Evolutionary conservation across 495 filamentous ascomycete genomes (phyloP).

Genomic region (Neurospora africana): DNA sequence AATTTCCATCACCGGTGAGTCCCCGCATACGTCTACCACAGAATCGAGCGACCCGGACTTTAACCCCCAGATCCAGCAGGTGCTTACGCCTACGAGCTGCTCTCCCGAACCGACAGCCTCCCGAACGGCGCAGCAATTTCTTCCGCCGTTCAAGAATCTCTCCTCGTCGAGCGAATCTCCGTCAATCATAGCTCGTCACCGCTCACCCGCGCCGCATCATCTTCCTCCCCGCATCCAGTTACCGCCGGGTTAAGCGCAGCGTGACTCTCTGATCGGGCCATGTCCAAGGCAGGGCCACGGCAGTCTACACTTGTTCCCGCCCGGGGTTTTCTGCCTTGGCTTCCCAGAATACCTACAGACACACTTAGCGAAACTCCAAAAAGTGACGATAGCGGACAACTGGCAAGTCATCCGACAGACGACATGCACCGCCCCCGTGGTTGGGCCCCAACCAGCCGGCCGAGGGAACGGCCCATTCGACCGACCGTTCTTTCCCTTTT

Average conservation of each 20-base stretch:
- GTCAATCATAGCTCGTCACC: background rate
- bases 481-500: background rate
- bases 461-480: background rate
- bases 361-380: background rate
- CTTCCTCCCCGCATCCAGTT: background rate
- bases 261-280: background rate
- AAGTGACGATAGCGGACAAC: background rate
- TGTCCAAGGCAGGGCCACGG: background rate
- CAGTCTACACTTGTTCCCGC: background rate
- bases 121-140: background rate
- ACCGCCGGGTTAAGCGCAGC: background rate
- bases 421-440: background rate
- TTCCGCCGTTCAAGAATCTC: background rate
- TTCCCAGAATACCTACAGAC: background rate
- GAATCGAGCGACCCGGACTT: constrained; percentile 1
- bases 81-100: background rate
- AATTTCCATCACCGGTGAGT: constrained; percentile 16
- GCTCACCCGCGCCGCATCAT: background rate
- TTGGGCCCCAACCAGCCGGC: constrained; percentile 1
- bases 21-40: constrained; percentile 2
- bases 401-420: constrained; percentile 1
- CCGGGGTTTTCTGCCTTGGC: background rate
- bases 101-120: background rate
- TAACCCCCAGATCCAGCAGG: background rate
- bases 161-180: background rate